Percentiles rank a stretch among this genome's conserved stretches.
Conservation (phyloP, 495 filamentous ascomycete species). For the Aspergillus nanangensis region DNA sequence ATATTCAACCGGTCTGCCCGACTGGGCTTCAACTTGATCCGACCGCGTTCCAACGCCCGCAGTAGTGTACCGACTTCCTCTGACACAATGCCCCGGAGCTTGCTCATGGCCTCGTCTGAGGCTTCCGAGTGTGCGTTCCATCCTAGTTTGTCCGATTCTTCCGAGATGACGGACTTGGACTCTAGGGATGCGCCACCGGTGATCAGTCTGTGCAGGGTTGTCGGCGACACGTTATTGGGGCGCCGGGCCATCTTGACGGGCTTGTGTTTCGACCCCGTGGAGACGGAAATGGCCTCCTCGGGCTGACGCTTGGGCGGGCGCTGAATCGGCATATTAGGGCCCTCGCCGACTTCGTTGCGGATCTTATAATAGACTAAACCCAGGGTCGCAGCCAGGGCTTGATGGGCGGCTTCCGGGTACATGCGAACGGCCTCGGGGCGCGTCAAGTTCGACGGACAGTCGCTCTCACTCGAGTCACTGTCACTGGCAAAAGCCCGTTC, state of each 20-base stretch:
- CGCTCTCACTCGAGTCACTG: constrained; percentile 37
- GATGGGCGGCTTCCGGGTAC: constrained; percentile 37
- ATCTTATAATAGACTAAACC: constrained; percentile 41
- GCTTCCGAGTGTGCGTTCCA: constrained; percentile 37
- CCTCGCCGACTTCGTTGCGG: constrained; percentile 37
- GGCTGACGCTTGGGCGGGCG: constrained; percentile 35
- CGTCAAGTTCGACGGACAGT: constrained; percentile 24
- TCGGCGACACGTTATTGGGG: constrained; percentile 28
- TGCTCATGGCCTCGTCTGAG: constrained; percentile 35
- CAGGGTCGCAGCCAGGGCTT: constrained; percentile 36
- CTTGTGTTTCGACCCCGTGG: constrained; percentile 29
- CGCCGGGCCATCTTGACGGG: constrained; percentile 35
- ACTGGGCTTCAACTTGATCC: constrained; percentile 27
- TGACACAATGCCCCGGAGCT: constrained; percentile 34
- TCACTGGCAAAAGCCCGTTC: constrained; percentile 25
- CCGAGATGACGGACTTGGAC: constrained; percentile 31
- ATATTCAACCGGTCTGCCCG: constrained; percentile 28
- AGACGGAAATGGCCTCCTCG: constrained; percentile 28
- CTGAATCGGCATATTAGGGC: constrained; percentile 17
- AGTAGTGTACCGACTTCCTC: constrained; percentile 33
- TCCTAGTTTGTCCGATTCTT: constrained; percentile 33
- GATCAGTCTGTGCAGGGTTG: constrained; percentile 27
- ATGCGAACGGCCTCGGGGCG: constrained; percentile 30
- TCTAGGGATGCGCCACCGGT: constrained; percentile 34
- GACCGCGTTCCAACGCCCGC: constrained; percentile 35